Percentiles rank a stretch among this genome's conserved stretches.
Evolutionary conservation across 2,329 filamentous ascomycete genomes (phyloP).

Genomic region (Colletotrichum abscissum): DNA sequence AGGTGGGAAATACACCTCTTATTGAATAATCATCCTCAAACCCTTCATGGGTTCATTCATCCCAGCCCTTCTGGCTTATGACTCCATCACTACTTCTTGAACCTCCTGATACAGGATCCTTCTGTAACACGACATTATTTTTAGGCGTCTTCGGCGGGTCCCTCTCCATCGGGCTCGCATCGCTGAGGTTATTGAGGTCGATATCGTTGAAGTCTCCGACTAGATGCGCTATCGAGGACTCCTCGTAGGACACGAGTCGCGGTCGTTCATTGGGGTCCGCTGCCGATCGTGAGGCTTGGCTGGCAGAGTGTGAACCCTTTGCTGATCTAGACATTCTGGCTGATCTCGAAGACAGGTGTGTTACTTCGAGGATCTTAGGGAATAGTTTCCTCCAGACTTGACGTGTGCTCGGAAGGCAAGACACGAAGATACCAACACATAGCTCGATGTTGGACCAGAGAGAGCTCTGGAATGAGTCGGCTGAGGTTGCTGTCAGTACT

Average conservation of each 20-base stretch:
- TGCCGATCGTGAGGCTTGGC: not conserved
- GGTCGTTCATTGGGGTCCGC: not conserved
- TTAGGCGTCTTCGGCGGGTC: not conserved
- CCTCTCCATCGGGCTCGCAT: not conserved
- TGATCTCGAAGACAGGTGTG: conserved; percentile 3
- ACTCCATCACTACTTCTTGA: not conserved
- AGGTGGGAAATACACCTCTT: not conserved
- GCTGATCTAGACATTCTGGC: not conserved
- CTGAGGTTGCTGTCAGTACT: not conserved
- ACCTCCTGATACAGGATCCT: not conserved
- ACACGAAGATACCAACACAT: conserved; percentile 20
- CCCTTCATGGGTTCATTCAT: not conserved
- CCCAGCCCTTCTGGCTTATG: not conserved
- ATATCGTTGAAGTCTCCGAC: conserved; percentile 18
- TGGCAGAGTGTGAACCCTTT: conserved; percentile 7
- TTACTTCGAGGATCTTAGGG: conserved; percentile 18
- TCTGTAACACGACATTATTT: not conserved
- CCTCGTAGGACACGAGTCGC: not conserved
- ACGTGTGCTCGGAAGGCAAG: conserved; percentile 23
- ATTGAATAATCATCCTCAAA: not conserved
- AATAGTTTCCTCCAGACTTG: conserved; percentile 17
- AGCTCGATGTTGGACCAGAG: conserved; percentile 23
- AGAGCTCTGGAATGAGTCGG: conserved; percentile 8
- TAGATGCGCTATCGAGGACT: conserved; percentile 27
- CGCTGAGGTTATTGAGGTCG: conserved; percentile 8